Evolutionary conservation across 2,329 filamentous ascomycete species (phyloP).

Genomic region (Diaporthe humulicola): DNA sequence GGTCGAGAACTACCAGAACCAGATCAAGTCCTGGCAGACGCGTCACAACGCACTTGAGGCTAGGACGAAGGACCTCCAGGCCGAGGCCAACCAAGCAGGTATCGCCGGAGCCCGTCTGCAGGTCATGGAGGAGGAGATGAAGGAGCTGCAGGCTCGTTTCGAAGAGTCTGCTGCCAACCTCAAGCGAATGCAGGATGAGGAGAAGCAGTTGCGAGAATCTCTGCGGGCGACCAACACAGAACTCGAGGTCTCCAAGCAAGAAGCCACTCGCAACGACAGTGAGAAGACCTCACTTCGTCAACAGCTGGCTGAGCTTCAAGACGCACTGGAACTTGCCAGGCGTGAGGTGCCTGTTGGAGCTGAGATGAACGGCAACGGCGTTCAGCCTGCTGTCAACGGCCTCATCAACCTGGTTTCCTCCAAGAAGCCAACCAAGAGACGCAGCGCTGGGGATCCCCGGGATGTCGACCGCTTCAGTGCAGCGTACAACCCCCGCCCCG

Average conservation of each 20-base stretch:
- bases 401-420: slow-evolving; percentile 97
- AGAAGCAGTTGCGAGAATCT: slow-evolving; percentile 86
- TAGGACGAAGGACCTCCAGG: slow-evolving; percentile 92
- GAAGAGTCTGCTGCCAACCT: slow-evolving; percentile 92
- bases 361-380: slow-evolving; percentile 74
- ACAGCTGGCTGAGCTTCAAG: slow-evolving; percentile 90
- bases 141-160: slow-evolving; percentile 87
- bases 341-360: slow-evolving; percentile 80
- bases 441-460: slow-evolving; percentile 90
- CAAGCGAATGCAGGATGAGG: slow-evolving; percentile 95
- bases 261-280: slow-evolving; percentile 81
- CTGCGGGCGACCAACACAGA: slow-evolving; percentile 84
- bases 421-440: slow-evolving; percentile 90
- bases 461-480: slow-evolving; percentile 91
- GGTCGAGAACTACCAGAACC: slow-evolving; percentile 94
- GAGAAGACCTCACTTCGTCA: slow-evolving; percentile 90
- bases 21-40: slow-evolving; percentile 96
- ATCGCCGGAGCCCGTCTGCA: slow-evolving; percentile 92
- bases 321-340: slow-evolving; percentile 91
- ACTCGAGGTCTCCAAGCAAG: slow-evolving; percentile 82
- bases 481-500: slow-evolving; percentile 92
- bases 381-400: slow-evolving; percentile 72
- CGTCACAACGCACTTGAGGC: slow-evolving; percentile 91
- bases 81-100: slow-evolving; percentile 96
- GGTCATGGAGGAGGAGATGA: slow-evolving; percentile 96